Evolutionary conservation across 768 basidiomycete genomes (phyloP), one percentile per base, ranked within the genome.

Genomic region (Amanita molliuscula): DNA sequence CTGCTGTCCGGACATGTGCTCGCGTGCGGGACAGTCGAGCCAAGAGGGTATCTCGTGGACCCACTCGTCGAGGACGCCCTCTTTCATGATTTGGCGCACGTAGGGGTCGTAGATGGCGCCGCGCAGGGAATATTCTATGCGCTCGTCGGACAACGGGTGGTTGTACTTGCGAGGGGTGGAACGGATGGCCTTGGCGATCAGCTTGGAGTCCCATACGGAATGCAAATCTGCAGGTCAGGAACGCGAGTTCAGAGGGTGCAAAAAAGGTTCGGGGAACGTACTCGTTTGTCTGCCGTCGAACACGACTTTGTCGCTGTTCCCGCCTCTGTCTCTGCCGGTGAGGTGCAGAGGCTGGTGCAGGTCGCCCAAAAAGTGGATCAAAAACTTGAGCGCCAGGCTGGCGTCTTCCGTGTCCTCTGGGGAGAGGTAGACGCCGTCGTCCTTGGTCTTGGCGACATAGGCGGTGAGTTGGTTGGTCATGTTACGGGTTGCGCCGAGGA

Each of bases 281-380:
- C 88, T 90, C 29, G 81, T 87, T 44, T 71, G 65, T 25, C 84
- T 71, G 0, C 78, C 79, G 51, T 84, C 85, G 61, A 88, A 96
- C 10, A 68, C 59, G 23, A 93, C 88, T 57, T 81, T 81, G 54
- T 74, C 76, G 5, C 77, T 76, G 60, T 97, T 98, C 1, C 94
- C 95, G 4, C 95, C 95, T 26, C 88, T 75, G 56, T 92, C 81
- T 15, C 92, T 73, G 2, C 89, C 89, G 0, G 87, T 87, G 33
- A 99, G 75, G 63, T 99, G 95, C 48, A 99, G 69, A 4, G 95
- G 95, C 76, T 86, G 82, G 58, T 96, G 95, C 74, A 95, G 72
- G 62, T 97, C 95, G 0, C 95, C 93, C 9, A 96, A 48, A 58
- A 91, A 97, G 64, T 99, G 96, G 26, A 94, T 77, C 28, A 99